A percentile compares a stretch with the other conserved stretches of the same genome.
These are phyloP conservation scores for Ceratobasidium sp. DNA, from an alignment of 1,284 basidiomycete genomes.

Conservation along the genomic window DNA sequence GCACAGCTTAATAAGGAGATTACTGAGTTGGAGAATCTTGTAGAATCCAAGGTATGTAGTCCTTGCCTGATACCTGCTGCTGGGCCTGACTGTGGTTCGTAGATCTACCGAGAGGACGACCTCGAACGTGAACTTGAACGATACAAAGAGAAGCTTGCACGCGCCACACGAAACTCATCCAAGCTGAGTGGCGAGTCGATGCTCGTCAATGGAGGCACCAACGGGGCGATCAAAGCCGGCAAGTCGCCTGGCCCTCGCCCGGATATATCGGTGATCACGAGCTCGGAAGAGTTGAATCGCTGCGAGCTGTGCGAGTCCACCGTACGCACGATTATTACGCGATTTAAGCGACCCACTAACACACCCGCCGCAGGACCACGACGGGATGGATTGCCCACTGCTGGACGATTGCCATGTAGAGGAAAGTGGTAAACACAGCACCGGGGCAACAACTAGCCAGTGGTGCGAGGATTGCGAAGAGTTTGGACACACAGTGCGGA, in stretches of 20 bases:
- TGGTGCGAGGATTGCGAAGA: slow-evolving; percentile 83
- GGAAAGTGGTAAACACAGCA: slow-evolving; percentile 46
- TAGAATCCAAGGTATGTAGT: slow-evolving; percentile 81
- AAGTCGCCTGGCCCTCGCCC: slow-evolving; percentile 51
- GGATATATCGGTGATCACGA: slow-evolving; percentile 46
- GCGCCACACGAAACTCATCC: slow-evolving; percentile 63
- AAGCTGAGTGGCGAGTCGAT: slow-evolving; percentile 61
- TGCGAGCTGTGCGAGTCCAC: slow-evolving; percentile 75
- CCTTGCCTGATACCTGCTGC: background rate
- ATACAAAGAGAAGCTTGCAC: slow-evolving; percentile 73
- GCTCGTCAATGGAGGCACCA: slow-evolving; percentile 44
- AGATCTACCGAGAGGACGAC: slow-evolving; percentile 95
- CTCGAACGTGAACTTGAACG: slow-evolving; percentile 86
- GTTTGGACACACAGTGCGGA: slow-evolving; percentile 71
- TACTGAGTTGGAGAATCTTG: slow-evolving; percentile 85
- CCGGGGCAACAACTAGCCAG: slow-evolving; percentile 49
- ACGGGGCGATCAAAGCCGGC: slow-evolving; percentile 51
- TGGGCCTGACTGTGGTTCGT: slow-evolving; percentile 1
- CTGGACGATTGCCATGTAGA: slow-evolving; percentile 56
- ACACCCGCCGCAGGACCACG: slow-evolving; percentile 75
- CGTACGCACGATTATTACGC: background rate
- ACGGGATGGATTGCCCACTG: slow-evolving; percentile 81
- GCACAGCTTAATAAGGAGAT: slow-evolving; percentile 88
- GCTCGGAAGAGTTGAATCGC: slow-evolving; percentile 56
- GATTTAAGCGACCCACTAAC: background rate